A percentile compares a stretch with the other conserved stretches of the same genome.
These are phyloP conservation scores for Pichia thaimueangensis DNA, from an alignment of 805 yeast species.

Conservation along the genomic window DNA sequence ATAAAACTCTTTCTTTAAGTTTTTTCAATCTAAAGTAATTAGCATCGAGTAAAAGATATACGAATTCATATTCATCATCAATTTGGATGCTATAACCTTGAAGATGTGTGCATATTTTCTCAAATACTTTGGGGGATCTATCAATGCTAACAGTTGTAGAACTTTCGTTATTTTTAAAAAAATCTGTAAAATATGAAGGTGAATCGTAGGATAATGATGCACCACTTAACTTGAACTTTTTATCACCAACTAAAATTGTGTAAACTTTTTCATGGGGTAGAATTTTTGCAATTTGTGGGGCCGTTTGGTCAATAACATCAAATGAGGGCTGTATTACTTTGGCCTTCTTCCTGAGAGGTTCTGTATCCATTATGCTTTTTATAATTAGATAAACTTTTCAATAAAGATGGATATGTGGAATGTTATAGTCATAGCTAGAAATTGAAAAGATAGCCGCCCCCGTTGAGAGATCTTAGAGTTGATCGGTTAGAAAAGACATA, in stretches of 20 bases:
- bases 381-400: too few species aligned
- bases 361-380: too few species aligned
- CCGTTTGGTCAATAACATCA: neutral
- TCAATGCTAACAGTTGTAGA: constrained; percentile 51
- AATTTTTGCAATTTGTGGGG: constrained; percentile 15
- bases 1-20: constrained; percentile 41
- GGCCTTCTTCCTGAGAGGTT: too few species aligned
- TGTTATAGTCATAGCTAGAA: too few species aligned
- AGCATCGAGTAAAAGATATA: constrained; percentile 63
- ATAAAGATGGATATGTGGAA: too few species aligned
- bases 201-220: constrained; percentile 81
- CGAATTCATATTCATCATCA: constrained; percentile 52
- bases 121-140: constrained; percentile 64
- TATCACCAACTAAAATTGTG: constrained; percentile 63
- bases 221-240: constrained; percentile 62
- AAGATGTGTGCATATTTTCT: constrained; percentile 59
- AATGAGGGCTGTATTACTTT: neutral
- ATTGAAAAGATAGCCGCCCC: too few species aligned
- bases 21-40: constrained; percentile 60
- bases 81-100: constrained; percentile 73
- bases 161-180: constrained; percentile 41
- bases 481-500: too few species aligned
- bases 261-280: constrained; percentile 68
- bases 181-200: constrained; percentile 82
- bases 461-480: too few species aligned